Base-by-base conservation (phyloP, 1,139 yeast genomes). In the Pichia sp. region DNA sequence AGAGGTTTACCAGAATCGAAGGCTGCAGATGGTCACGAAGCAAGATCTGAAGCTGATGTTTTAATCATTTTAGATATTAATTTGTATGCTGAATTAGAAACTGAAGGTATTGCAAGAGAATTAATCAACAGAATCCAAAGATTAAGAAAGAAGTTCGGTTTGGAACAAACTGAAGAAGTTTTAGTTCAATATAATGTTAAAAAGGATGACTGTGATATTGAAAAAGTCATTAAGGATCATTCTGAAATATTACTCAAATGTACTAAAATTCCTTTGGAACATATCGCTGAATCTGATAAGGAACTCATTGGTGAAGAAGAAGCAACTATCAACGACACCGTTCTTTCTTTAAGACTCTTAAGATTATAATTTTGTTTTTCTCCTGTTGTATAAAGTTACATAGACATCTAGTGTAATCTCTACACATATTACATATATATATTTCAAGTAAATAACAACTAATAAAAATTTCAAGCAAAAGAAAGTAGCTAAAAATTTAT, bases 61-160 rank as follows among this genome's bases (percentile, higher is more conserved):
- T 76, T 92, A 66, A 78, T 92, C 63, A 85, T 94, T 57, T 75
- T 94, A 67, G 98, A 94, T 65, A 86, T 88, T 54, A 86, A 86
- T 59, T 70, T 88, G 52, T 85, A 92, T 65, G 89, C 90, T 42
- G 96, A 90, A 60, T 76, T 90, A 66, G 85, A 85, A 72, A 81
- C 86, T 47, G 97, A 92, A 73, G 97, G 97, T 67, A 76, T 86
- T 61, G 96, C 96, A 7, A 87, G 99, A 73, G 98, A 94, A 69
- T 77, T 94, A 65, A 79, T 92, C 63, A 94, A 94, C 78, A 89
- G 98, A 71, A 89, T 94, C 59, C 99, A 94, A 76, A 86, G 96
- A 70, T 80, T 90, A 67, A 86, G 99, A 72, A 94, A 94, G 83
- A 89, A 90, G 77, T 90, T 88, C 55, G 96, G 96, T 39, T 76